These are phyloP conservation scores for Daldinia sp. DNA, from an alignment of 2,329 filamentous ascomycete genomes.

Conservation along the genomic window DNA sequence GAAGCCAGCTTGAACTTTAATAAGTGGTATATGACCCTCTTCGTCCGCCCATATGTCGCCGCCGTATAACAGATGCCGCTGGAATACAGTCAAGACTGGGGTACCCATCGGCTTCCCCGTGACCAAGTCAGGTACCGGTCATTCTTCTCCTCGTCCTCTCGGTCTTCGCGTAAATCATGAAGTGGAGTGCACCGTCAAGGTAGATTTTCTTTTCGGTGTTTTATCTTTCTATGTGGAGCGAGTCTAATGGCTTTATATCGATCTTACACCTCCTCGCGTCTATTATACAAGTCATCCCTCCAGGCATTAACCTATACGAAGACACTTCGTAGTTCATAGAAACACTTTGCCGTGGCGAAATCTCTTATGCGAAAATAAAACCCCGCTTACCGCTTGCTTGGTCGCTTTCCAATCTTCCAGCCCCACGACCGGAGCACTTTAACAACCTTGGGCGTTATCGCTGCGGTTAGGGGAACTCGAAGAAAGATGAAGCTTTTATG, in stretches of 20 bases:
- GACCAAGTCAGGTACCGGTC: neutral
- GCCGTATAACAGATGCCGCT: neutral
- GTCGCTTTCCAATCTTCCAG: conserved; percentile 89
- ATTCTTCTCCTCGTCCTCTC: neutral
- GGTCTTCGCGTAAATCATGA: neutral
- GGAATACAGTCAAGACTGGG: neutral
- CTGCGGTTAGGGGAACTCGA: conserved; percentile 91
- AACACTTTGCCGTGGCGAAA: neutral
- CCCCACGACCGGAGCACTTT: conserved; percentile 89
- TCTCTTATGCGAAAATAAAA: neutral
- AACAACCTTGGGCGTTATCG: conserved; percentile 93
- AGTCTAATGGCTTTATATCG: conserved; percentile 31
- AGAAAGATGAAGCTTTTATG: conserved; percentile 99
- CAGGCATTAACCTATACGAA: conserved; percentile 5
- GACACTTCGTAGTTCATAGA: neutral
- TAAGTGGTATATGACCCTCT: neutral
- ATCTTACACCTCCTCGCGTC: conserved; percentile 30
- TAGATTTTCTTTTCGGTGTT: conserved; percentile 8
- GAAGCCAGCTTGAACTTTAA: neutral
- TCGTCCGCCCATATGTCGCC: neutral
- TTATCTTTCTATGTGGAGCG: conserved; percentile 43
- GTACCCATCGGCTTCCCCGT: neutral
- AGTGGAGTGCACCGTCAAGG: neutral
- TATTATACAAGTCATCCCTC: conserved; percentile 27
- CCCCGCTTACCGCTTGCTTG: conserved; percentile 43